Evolutionary conservation across 176 grass and related monocot genomes (phyloP), one percentile per base, ranked within the genome.

Genomic region (Zea luxurians): DNA sequence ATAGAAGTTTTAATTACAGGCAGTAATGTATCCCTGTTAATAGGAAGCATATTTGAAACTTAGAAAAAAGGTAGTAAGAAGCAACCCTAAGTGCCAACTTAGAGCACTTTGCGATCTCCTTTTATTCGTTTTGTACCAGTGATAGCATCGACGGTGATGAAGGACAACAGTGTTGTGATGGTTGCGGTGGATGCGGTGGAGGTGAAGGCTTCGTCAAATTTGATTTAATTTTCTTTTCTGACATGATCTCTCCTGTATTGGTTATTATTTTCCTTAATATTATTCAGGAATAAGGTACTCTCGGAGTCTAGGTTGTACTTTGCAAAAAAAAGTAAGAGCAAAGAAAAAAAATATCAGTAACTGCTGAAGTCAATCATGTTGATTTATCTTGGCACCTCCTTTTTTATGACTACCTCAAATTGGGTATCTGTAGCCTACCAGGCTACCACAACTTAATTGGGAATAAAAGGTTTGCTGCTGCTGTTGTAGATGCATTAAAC

Each of bases 1-100:
- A 83, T 57, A 60, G 11, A 69, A 8, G 37, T 59, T 65, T 82
- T 80, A 75, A 82, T 70, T 47, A 67, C 3, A 78, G 17, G 48
- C 0, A 52, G 10, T 61, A 8, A 35, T 50, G 41, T 41, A 48
- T 60, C 49, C 78, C 15, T 74, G 78, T 27, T 53, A 73, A 72
- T 59, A 78, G 49, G 1, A 78, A 53, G 10, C 27, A 20, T 1
- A 8, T 38, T 48, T 48, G n/a, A 41, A 43, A 73, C 41, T 44
- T 57, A 1, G 1, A 61, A 27, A 38, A 47, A 38, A 6, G 10
- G 44, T 78, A 52, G 18, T 61, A 41, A 82, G 35, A 53, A 82
- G 15, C 15, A 64, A 64, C 5, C 12, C 16, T 55, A 18, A 76
- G 4, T 13, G 8, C 60, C 35, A 5, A 16, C 35, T 38, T 57